Conservation (phyloP, 768 basidiomycete species). For the Tulasnella sp. region DNA sequence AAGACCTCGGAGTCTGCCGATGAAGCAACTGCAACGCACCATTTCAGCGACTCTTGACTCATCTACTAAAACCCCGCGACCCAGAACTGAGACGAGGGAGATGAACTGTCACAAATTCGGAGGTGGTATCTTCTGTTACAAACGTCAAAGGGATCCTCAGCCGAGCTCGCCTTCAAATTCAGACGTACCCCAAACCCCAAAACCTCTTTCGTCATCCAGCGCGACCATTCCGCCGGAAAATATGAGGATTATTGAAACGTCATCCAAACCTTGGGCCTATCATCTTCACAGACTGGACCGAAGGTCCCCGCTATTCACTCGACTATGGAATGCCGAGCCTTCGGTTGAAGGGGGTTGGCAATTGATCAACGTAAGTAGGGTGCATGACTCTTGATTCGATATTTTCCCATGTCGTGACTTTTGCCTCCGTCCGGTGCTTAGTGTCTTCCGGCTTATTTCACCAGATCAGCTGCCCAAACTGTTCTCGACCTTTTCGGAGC, state of each 20-base stretch:
- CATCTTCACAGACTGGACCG: constrained; percentile 13
- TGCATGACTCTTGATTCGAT: neutral
- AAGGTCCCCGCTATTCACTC: constrained; percentile 30
- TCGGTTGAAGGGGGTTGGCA: neutral
- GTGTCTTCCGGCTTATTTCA: constrained; percentile 41
- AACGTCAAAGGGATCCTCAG: constrained; percentile 5
- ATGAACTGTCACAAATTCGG: constrained; percentile 33
- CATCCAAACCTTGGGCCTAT: neutral
- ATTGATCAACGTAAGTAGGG: neutral
- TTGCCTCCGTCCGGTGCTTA: neutral
- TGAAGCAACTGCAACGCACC: constrained; percentile 1
- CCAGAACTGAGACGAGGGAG: constrained; percentile 35
- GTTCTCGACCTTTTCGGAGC: constrained; percentile 64
- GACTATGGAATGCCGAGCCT: neutral
- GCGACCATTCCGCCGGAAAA: constrained; percentile 5
- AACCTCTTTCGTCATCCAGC: neutral
- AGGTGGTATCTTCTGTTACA: constrained; percentile 14
- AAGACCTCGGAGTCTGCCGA: neutral
- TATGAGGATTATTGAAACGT: neutral
- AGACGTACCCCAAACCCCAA: neutral
- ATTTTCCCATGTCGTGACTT: neutral
- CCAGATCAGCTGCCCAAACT: constrained; percentile 50
- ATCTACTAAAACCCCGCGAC: neutral
- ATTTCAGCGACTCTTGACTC: constrained; percentile 9
- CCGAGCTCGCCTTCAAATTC: no score